These are phyloP conservation scores for Daldinia childiae DNA, from an alignment of 495 filamentous ascomycete genomes.

Conservation along the genomic window DNA sequence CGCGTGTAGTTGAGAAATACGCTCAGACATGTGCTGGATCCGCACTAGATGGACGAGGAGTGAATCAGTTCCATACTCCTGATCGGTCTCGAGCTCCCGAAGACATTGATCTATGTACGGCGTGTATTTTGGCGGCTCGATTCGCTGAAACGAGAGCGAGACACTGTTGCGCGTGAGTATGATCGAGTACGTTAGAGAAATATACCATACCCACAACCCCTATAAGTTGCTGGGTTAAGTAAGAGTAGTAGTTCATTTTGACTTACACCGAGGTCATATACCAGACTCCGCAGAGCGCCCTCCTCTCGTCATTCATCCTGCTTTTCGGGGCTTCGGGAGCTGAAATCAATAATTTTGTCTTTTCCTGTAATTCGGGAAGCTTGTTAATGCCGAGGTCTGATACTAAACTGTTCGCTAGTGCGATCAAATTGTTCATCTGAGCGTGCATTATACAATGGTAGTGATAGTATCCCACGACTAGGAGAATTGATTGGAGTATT, in stretches of 20 bases:
- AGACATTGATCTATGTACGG: conserved; percentile 51
- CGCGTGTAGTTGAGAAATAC: conserved; percentile 45
- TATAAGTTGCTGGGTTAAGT: background rate
- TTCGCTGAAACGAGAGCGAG: conserved; percentile 43
- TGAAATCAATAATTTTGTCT: conserved; percentile 31
- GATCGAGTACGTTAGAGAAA: background rate
- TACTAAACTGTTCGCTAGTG: conserved; percentile 55
- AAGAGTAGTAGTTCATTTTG: conserved; percentile 5
- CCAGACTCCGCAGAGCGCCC: conserved; percentile 52
- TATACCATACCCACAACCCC: background rate
- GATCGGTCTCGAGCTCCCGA: conserved; percentile 44
- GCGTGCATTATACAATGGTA: conserved; percentile 54
- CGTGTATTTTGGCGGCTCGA: conserved; percentile 48
- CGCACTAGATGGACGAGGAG: conserved; percentile 49
- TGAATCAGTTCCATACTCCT: conserved; percentile 48
- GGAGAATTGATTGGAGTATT: conserved; percentile 58
- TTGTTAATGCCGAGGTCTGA: conserved; percentile 58
- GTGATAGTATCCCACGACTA: conserved; percentile 58
- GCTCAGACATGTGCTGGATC: conserved; percentile 52
- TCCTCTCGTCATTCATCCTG: conserved; percentile 48
- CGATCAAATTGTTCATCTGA: conserved; percentile 57
- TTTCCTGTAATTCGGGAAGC: conserved; percentile 43
- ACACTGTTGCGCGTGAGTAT: conserved; percentile 28
- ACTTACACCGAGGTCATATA: conserved; percentile 54
- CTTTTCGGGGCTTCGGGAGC: conserved; percentile 21